Conservation (phyloP, 768 basidiomycete species). For the Botryobasidium botryosum region DNA sequence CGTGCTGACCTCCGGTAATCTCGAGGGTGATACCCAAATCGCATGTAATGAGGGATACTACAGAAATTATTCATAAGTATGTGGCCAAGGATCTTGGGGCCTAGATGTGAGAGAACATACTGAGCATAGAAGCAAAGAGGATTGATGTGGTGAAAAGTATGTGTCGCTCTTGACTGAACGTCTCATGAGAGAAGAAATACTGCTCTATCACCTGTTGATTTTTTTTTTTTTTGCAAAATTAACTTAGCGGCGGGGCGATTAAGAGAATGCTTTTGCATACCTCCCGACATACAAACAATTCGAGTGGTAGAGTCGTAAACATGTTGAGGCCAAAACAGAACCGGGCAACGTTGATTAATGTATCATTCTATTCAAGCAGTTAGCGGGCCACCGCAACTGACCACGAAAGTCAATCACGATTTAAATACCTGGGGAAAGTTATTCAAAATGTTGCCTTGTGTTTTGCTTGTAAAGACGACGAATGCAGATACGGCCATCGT, state of each 20-base stretch:
- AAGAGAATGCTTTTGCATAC: conserved; percentile 23
- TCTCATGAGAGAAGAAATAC: conserved; percentile 82
- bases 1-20: conserved; percentile 67
- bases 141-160: conserved; percentile 80
- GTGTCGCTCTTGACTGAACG: conserved; percentile 69
- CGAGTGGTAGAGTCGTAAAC: conserved; percentile 94
- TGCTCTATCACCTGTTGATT: conserved; percentile 69
- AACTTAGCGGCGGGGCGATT: background rate
- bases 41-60: conserved; percentile 84
- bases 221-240: too few relatives aligned
- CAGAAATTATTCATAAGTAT: conserved; percentile 2
- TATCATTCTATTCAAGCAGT: conserved; percentile 36
- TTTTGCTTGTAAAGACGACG: conserved; percentile 78
- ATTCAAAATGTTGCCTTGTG: conserved; percentile 90
- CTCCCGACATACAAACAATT: conserved; percentile 95
- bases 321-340: conserved; percentile 92
- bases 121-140: conserved; percentile 62
- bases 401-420: conserved; percentile 10
- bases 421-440: conserved; percentile 73
- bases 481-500: conserved; percentile 77
- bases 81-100: background rate
- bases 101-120: conserved; percentile 30
- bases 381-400: background rate
- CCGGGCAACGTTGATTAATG: conserved; percentile 87
- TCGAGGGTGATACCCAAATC: conserved; percentile 98